Conservation (phyloP, 169 alveolate species). For the Plasmodium berghei region DNA sequence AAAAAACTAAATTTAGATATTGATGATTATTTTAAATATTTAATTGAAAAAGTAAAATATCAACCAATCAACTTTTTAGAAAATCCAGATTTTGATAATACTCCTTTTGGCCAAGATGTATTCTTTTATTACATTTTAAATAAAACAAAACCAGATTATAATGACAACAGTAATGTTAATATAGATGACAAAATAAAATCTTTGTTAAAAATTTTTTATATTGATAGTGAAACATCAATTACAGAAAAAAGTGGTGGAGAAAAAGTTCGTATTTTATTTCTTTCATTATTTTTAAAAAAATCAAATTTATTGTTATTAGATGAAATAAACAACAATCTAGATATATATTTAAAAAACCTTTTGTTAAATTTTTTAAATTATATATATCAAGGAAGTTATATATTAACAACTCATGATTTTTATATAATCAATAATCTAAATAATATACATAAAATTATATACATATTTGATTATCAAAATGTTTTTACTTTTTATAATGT, state of each 20-base stretch:
- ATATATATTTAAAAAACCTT: slow-evolving; percentile 78
- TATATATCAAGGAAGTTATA: slow-evolving; percentile 81
- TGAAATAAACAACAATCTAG: slow-evolving; percentile 85
- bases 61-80: slow-evolving; percentile 33
- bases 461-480: slow-evolving; percentile 74
- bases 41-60: slow-evolving; percentile 46
- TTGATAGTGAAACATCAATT: slow-evolving; percentile 76
- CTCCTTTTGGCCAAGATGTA: slow-evolving; percentile 1
- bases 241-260: slow-evolving; percentile 83
- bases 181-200: slow-evolving; percentile 76
- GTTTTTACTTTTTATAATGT: slow-evolving; percentile 79
- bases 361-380: slow-evolving; percentile 76
- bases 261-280: slow-evolving; percentile 79
- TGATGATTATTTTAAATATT: slow-evolving; percentile 59
- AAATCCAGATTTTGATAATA: neutral
- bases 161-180: slow-evolving; percentile 24
- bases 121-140: slow-evolving; percentile 49
- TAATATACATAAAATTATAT: slow-evolving; percentile 72
- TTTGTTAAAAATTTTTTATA: slow-evolving; percentile 78
- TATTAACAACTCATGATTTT: slow-evolving; percentile 85
- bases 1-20: slow-evolving; percentile 55
- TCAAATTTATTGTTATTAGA: slow-evolving; percentile 82
- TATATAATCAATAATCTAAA: slow-evolving; percentile 77
- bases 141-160: slow-evolving; percentile 41
- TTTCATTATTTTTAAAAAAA: slow-evolving; percentile 81